Evolutionary conservation across 2,329 filamentous ascomycete genomes (phyloP).

Genomic region (Fusarium sp.): DNA sequence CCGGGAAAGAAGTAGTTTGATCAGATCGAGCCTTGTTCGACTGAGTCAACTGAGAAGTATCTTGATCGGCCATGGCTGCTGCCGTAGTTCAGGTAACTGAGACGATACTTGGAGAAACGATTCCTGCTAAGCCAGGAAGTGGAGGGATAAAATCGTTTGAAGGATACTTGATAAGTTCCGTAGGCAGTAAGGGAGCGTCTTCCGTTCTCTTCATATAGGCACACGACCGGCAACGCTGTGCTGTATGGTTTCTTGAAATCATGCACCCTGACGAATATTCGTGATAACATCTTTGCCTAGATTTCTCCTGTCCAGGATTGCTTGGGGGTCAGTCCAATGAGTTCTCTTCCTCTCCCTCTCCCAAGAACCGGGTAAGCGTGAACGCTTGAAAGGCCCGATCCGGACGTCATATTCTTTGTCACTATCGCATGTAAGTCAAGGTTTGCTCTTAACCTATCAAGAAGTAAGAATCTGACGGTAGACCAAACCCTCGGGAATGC

Average conservation of each 20-base stretch:
- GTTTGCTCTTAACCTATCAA: conserved; percentile 28
- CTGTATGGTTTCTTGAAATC: conserved; percentile 10
- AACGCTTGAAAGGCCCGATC: conserved; percentile 33
- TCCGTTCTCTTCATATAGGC: conserved; percentile 18
- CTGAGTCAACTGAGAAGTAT: conserved; percentile 5
- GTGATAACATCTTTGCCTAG: conserved; percentile 28
- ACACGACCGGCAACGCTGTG: conserved; percentile 2
- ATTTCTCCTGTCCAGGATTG: conserved; percentile 17
- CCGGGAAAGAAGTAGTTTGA: conserved; percentile 10
- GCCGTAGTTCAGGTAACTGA: background rate
- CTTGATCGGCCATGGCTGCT: conserved; percentile 23
- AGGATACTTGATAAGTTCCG: background rate
- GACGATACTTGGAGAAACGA: background rate
- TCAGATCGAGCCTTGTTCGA: conserved; percentile 22
- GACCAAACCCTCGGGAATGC: conserved; percentile 41
- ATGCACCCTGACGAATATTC: conserved; percentile 14
- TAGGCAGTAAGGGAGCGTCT: conserved; percentile 4
- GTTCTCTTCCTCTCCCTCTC: conserved; percentile 1
- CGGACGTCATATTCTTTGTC: conserved; percentile 32
- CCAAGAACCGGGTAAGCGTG: conserved; percentile 41
- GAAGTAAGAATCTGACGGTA: conserved; percentile 45
- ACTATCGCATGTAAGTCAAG: conserved; percentile 25
- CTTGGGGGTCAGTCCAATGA: conserved; percentile 29
- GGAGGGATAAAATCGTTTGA: conserved; percentile 5
- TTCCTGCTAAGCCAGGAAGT: background rate